These are phyloP conservation scores for Lactarius vividus DNA, from an alignment of 768 basidiomycete species.

Conservation along the genomic window DNA sequence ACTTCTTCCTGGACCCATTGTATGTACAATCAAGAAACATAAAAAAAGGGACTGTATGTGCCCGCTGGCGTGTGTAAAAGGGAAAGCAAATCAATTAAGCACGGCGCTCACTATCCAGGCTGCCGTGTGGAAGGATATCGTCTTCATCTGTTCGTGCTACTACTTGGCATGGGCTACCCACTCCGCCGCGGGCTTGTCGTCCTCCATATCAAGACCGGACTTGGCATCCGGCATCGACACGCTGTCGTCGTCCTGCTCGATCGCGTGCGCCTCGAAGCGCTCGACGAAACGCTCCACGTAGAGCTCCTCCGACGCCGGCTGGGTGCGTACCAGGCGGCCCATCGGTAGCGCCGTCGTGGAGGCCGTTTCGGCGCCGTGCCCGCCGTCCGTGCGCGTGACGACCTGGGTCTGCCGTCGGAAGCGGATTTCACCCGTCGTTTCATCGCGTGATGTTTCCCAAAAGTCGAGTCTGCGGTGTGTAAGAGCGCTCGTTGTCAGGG, in stretches of 20 bases:
- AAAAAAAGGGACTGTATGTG: neutral
- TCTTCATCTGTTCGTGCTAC: neutral
- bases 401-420: slow-evolving; percentile 26
- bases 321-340: slow-evolving; percentile 22
- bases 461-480: slow-evolving; percentile 25
- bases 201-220: neutral
- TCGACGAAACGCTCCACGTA: slow-evolving; percentile 27
- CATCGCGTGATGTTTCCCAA: slow-evolving; percentile 25
- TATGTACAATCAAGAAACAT: neutral
- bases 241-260: slow-evolving; percentile 22
- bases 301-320: slow-evolving; percentile 1
- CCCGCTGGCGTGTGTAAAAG: neutral
- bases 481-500: neutral
- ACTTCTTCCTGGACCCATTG: neutral
- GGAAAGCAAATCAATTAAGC: neutral
- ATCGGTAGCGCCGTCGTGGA: slow-evolving; percentile 21
- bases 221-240: slow-evolving; percentile 6
- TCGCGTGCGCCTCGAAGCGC: slow-evolving; percentile 26
- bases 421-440: slow-evolving; percentile 26
- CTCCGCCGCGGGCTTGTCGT: neutral
- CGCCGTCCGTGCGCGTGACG: neutral
- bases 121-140: neutral
- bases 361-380: neutral
- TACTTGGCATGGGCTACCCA: slow-evolving; percentile 12
- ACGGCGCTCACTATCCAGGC: neutral